These are phyloP conservation scores for Trichocladium antarcticum DNA, from an alignment of 495 filamentous ascomycete genomes.

Conservation along the genomic window DNA sequence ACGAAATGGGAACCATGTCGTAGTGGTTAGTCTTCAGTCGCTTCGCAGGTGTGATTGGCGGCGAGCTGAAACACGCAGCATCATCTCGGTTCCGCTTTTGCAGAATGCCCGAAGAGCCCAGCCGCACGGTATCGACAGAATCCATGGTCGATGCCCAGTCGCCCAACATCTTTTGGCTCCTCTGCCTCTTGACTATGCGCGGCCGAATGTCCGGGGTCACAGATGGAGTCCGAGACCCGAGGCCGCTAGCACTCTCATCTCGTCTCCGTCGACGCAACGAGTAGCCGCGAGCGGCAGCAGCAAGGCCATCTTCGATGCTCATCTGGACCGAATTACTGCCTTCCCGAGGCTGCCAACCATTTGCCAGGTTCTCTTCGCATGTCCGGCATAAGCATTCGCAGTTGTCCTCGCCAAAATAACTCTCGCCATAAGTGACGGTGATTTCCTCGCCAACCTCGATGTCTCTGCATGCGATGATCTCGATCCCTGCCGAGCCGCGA, in stretches of 20 bases:
- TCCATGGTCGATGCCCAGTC: conserved; percentile 23
- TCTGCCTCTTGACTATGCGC: conserved; percentile 28
- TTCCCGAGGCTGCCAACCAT: conserved; percentile 61
- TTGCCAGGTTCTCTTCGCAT: conserved; percentile 63
- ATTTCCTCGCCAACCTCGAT: conserved; percentile 89
- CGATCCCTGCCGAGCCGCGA: conserved; percentile 72
- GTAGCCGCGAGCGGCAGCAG: conserved; percentile 26
- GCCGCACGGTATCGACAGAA: conserved; percentile 9
- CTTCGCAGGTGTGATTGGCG: conserved; percentile 38
- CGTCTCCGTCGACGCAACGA: conserved; percentile 36
- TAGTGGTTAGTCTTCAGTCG: conserved; percentile 28
- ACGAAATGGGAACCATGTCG: conserved; percentile 21
- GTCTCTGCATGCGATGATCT: conserved; percentile 65
- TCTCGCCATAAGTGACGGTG: conserved; percentile 86
- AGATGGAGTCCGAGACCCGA: conserved; percentile 35
- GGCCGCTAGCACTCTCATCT: conserved; percentile 29
- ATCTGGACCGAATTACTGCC: conserved; percentile 32
- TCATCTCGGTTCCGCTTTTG: conserved; percentile 28
- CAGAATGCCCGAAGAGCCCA: conserved; percentile 8
- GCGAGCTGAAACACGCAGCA: conserved; percentile 28
- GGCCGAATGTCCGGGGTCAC: conserved; percentile 41
- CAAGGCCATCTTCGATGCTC: conserved; percentile 33
- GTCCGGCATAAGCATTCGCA: conserved; percentile 87
- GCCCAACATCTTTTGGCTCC: conserved; percentile 19
- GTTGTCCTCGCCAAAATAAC: conserved; percentile 93